These are phyloP conservation scores for Jatropha curcas DNA, from an alignment of 345 rosid genomes.

Conservation along the genomic window DNA sequence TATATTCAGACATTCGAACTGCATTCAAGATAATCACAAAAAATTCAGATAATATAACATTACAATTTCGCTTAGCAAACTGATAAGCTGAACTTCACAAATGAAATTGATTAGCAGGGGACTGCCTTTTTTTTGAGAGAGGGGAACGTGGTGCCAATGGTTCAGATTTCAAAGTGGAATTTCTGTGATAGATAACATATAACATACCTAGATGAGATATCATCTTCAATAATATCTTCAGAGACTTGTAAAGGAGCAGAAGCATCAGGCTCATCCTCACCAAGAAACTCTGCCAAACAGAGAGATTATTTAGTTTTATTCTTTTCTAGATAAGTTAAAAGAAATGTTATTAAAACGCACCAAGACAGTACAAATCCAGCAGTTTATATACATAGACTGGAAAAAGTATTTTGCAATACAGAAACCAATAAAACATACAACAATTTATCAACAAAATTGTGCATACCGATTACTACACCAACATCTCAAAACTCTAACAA, in stretches of 20 bases:
- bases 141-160: background rate
- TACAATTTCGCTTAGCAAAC: background rate
- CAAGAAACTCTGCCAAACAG: slow-evolving; percentile 50
- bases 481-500: background rate
- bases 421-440: background rate
- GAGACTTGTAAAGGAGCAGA: slow-evolving; percentile 56
- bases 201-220: slow-evolving; percentile 76
- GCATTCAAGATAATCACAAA: background rate
- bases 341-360: background rate
- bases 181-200: background rate
- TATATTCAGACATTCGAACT: background rate
- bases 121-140: too few relatives aligned
- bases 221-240: slow-evolving; percentile 79
- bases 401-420: background rate
- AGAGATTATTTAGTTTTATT: background rate
- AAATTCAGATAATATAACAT: background rate
- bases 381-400: background rate
- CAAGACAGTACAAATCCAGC: background rate
- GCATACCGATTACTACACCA: background rate
- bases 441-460: background rate
- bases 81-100: background rate
- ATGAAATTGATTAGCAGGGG: background rate
- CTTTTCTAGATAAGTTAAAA: background rate
- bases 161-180: background rate
- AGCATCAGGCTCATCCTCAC: slow-evolving; percentile 56